phyloP scores from a whole-genome alignment of 1,284 basidiomycete genomes.

The Papiliotrema flavescens region DNA sequence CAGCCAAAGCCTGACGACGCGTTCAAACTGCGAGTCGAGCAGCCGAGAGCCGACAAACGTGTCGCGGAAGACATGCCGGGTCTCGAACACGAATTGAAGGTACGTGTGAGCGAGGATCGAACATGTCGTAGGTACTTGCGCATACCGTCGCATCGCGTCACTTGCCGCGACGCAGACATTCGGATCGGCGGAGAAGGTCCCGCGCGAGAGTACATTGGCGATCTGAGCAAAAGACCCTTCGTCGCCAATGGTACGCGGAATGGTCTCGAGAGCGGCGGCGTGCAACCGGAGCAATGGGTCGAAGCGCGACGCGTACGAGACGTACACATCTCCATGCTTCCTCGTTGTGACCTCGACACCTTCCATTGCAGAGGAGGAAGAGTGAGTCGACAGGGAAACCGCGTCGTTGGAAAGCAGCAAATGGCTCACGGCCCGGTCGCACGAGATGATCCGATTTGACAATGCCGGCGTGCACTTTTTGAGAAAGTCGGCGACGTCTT shows the following conservation, averaged over 20 bases:
- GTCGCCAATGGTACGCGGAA: constrained; percentile 72
- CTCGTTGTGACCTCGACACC: constrained; percentile 32
- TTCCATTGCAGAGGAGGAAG: constrained; percentile 53
- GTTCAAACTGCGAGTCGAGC: constrained; percentile 59
- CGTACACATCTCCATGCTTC: constrained; percentile 65
- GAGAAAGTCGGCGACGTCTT: constrained; percentile 72
- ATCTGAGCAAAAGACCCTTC: constrained; percentile 58
- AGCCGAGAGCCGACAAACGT: constrained; percentile 59
- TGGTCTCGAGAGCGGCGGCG: constrained; percentile 74
- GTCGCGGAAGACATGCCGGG: constrained; percentile 64
- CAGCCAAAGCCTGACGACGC: constrained; percentile 69
- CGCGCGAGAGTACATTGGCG: constrained; percentile 75
- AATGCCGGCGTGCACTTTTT: constrained; percentile 64
- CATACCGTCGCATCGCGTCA: constrained; percentile 68
- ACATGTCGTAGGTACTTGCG: constrained; percentile 60
- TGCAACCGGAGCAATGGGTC: constrained; percentile 69
- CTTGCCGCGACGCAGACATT: constrained; percentile 65
- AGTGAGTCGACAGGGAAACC: constrained; percentile 62
- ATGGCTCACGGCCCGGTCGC: constrained; percentile 65
- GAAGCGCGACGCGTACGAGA: constrained; percentile 66
- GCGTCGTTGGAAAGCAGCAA: constrained; percentile 84
- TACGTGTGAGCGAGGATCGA: constrained; percentile 66
- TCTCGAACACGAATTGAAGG: constrained; percentile 72
- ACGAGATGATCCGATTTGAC: constrained; percentile 61
- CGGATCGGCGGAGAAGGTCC: constrained; percentile 80